phyloP scores from a whole-genome alignment of 305 asterid species.

The Withania somnifera region DNA sequence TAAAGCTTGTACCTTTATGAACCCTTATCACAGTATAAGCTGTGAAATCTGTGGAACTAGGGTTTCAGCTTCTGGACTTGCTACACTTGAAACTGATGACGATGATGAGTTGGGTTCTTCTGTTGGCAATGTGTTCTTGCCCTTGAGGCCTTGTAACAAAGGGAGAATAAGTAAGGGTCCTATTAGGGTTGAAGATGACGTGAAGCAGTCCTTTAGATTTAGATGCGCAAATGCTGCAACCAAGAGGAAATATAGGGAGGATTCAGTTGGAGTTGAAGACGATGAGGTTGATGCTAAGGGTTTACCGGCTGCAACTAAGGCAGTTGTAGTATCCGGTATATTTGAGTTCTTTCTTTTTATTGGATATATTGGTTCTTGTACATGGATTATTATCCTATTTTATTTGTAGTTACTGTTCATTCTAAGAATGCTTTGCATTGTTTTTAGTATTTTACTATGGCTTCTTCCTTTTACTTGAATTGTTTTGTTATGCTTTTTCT shows the following conservation, averaged over 20 bases:
- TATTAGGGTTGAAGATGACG: background rate
- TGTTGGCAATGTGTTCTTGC: conserved; percentile 68
- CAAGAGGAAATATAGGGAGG: conserved; percentile 52
- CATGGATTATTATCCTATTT: too few relatives aligned
- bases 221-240: conserved; percentile 11
- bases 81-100: conserved; percentile 53
- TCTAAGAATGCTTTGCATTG: too few relatives aligned
- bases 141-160: conserved; percentile 36
- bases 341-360: background rate
- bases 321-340: conserved; percentile 29
- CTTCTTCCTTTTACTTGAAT: too few relatives aligned
- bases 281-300: conserved; percentile 14
- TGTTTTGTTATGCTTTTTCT: too few relatives aligned
- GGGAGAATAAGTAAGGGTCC: background rate
- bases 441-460: too few relatives aligned
- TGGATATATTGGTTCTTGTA: too few relatives aligned
- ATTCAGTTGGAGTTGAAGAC: conserved; percentile 8
- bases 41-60: conserved; percentile 79
- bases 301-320: conserved; percentile 16
- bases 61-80: conserved; percentile 43
- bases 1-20: conserved; percentile 65
- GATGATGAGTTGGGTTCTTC: conserved; percentile 26
- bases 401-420: too few relatives aligned
- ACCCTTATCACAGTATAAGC: conserved; percentile 28
- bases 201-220: background rate